Percentiles rank a stretch among this genome's conserved stretches.
Evolutionary conservation across 2,329 filamentous ascomycete genomes (phyloP).

Genomic region (Botryotinia convoluta): DNA sequence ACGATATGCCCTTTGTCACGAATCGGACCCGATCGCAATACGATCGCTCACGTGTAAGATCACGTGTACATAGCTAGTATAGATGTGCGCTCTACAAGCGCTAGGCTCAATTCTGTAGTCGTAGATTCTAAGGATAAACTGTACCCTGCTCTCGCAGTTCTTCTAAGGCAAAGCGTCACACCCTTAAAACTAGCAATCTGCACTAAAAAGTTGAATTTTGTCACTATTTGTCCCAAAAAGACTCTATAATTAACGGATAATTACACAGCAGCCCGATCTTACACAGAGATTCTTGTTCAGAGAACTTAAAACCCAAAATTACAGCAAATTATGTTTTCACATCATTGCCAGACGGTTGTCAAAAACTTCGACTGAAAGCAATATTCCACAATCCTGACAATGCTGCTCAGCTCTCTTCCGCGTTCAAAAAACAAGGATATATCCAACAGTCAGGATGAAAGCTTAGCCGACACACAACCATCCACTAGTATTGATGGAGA

Average conservation of each 20-base stretch:
- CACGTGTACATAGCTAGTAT: not conserved
- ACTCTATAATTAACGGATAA: no score
- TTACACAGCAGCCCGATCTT: not conserved
- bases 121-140: not conserved
- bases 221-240: no score
- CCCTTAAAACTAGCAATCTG: no score
- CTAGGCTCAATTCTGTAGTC: not conserved
- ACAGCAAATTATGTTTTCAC: not conserved
- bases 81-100: not conserved
- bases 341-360: not conserved
- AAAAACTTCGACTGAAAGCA: not conserved
- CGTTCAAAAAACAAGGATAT: not conserved
- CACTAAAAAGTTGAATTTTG: no score
- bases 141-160: not conserved
- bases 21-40: no score
- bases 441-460: not conserved
- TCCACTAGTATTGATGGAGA: not conserved
- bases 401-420: not conserved
- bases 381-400: not conserved
- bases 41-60: no score
- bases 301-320: not conserved
- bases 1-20: no score
- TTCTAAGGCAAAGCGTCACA: not conserved
- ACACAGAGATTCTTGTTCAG: not conserved
- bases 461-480: not conserved